Base-by-base conservation (phyloP, 2,329 filamentous ascomycete species). In the Alternaria dauci region DNA sequence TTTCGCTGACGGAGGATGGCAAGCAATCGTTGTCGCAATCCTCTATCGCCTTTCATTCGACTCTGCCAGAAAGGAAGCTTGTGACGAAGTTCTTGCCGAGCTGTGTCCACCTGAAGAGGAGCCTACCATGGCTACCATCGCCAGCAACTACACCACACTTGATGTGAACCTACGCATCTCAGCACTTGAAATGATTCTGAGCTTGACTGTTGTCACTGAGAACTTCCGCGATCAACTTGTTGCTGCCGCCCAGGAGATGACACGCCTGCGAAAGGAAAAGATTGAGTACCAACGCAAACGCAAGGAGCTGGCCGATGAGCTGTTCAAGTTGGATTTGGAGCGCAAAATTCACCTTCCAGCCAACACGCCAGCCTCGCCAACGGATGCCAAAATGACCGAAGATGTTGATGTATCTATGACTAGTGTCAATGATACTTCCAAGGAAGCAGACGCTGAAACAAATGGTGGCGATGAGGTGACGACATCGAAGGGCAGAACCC, bases 241-340 rank as follows among this genome's bases (percentile, higher is more conserved):
- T 68, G 90, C 94, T 64, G 96, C 94, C 80, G 93, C 91, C 66
- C 92, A 94, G 73, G 91, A 93, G 55, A 97, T 98, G 94, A 99
- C 95, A 2, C 88, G 89, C 55, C 93, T 96, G 73, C 89, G 95
- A 51, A 99, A 99, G 79, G 91, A 96, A 76, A 97, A 97, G 81
- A 97, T 97, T 62, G 92, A 96, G 67, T 91, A 89, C 79, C 94
- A 98, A 80, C 88, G 93, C 66, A 88, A 91, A 69, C 89, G 91
- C 65, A 90, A 89, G 77, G 80, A 82, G 67, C 79, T 83, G 82
- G 81, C 89, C 36, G 90, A 93, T 76, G 90, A 93, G 54, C 81
- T 94, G 26, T 89, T 88, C 63, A 81, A 83, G 26, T 82, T 93
- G 2, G 90, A 92, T 65, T 89, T 92, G 54, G 87, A 93, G 75